These are phyloP conservation scores for Irpex sp. DNA, from an alignment of 1,284 basidiomycete species.

Conservation along the genomic window DNA sequence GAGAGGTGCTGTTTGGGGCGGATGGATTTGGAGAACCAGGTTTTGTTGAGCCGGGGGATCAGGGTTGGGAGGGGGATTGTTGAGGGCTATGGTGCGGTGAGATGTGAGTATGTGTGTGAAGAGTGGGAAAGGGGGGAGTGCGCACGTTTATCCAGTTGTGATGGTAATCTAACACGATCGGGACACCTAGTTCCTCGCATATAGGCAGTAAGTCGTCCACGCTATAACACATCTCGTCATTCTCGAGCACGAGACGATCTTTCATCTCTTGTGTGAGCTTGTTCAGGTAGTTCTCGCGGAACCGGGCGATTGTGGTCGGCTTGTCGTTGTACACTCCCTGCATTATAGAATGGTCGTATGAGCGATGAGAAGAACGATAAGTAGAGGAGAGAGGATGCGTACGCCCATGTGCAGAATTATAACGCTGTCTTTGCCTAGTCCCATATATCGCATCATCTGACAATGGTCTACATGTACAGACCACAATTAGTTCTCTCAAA, in stretches of 20 bases:
- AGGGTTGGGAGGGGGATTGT: conserved; percentile 44
- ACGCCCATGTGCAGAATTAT: conserved; percentile 76
- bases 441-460: conserved; percentile 85
- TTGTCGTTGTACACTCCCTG: conserved; percentile 85
- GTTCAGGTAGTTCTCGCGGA: conserved; percentile 66
- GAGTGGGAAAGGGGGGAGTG: neutral
- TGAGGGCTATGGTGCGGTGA: conserved; percentile 19
- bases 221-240: conserved; percentile 91
- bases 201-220: conserved; percentile 82
- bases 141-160: conserved; percentile 66
- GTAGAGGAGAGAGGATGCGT: conserved; percentile 17
- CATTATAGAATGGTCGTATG: too few species aligned
- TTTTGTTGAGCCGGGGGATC: conserved; percentile 70
- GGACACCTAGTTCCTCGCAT: conserved; percentile 80
- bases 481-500: neutral
- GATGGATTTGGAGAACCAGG: conserved; percentile 75
- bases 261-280: conserved; percentile 63
- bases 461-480: conserved; percentile 53
- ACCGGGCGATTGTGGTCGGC: conserved; percentile 60
- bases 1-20: conserved; percentile 82
- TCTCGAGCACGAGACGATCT: conserved; percentile 81
- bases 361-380: neutral
- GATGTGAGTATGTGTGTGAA: conserved; percentile 16
- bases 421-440: conserved; percentile 68
- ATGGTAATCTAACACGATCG: conserved; percentile 76